Base-by-base conservation (phyloP, 305 asterid genomes). In the Fraxinus ornus region DNA sequence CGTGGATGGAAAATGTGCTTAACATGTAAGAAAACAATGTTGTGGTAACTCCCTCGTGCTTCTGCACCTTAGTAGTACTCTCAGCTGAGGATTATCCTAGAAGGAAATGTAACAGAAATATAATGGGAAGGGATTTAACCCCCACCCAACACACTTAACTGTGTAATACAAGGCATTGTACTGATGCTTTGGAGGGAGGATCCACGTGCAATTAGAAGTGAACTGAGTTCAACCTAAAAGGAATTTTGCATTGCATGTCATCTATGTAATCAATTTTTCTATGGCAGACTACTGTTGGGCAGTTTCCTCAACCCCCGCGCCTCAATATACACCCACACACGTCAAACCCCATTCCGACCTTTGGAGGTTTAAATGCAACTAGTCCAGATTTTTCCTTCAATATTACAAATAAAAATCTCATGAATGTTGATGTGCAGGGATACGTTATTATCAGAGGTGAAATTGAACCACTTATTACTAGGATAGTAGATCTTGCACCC, bases 361-460 rank as follows among this genome's bases (percentile, higher is more conserved):
- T 70, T 12, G 75, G 41, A 70, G 39, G 75, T 26, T 70, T 30
- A 30, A 70, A 70, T 70, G 37, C 22, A 70, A 70, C 9, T 70
- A 33, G 12, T 70, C 22, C 75, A 4, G 22, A 1, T 70, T 30
- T 30, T 70, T 5, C 21, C 22, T 30, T 12, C 39, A 70, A 70
- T 26, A 68, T 68, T 30, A 70, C 21, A 64, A 64, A 26, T 64
- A 26, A 24, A 28, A 39, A 49, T 75, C 64, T 73, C 70, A 66
- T 19, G 78, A 60, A 76, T 84, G 24, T 84, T 80, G 52, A 37
- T 30, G 32, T 85, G 80, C 92, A 94, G 98, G 99, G 98, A 15
- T 87, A 86, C 74, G 73, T 92, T 44, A 88, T 96, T 62, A 88
- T 96, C 41, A 88, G 98, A 89, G 98, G 97, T 28, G 97, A 96